Evolutionary conservation across 164 flowering plant species (phyloP).

Genomic region (Hamamelis virginiana): DNA sequence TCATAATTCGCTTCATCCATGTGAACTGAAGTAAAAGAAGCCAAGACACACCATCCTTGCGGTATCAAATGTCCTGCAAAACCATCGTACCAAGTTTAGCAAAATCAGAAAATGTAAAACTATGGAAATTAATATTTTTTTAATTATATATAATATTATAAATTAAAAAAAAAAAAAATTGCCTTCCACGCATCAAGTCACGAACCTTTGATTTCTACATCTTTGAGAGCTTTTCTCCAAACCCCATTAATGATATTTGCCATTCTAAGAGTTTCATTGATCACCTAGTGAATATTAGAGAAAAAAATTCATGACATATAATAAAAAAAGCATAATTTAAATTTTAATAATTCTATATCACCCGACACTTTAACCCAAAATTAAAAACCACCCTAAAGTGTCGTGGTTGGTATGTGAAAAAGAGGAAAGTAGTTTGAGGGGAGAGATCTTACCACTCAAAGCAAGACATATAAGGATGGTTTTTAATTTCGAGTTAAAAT

Average conservation of each 20-base stretch:
- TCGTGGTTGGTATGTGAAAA: too few species aligned
- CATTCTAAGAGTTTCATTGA: conserved; percentile 84
- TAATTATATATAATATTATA: background rate
- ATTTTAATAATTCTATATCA: too few species aligned
- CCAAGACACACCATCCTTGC: conserved; percentile 81
- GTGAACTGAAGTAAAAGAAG: conserved; percentile 82
- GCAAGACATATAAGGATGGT: too few species aligned
- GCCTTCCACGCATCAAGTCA: background rate
- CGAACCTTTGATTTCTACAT: conserved; percentile 82
- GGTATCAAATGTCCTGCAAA: conserved; percentile 81
- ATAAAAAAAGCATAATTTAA: background rate
- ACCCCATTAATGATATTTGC: conserved; percentile 83
- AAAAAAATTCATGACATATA: conserved; percentile 2
- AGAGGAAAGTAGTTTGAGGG: too few species aligned
- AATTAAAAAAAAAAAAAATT: background rate
- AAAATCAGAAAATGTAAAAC: too few species aligned
- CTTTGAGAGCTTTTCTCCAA: conserved; percentile 88
- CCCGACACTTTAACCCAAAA: too few species aligned
- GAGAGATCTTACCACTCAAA: too few species aligned
- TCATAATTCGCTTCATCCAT: conserved; percentile 75
- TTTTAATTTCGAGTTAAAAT: too few species aligned
- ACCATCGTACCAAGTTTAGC: background rate
- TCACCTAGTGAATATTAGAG: conserved; percentile 49
- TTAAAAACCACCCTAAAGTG: too few species aligned
- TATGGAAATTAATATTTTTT: too few species aligned